Evolutionary conservation across 441 rosid genomes (phyloP).

Genomic region (Croton setiger): DNA sequence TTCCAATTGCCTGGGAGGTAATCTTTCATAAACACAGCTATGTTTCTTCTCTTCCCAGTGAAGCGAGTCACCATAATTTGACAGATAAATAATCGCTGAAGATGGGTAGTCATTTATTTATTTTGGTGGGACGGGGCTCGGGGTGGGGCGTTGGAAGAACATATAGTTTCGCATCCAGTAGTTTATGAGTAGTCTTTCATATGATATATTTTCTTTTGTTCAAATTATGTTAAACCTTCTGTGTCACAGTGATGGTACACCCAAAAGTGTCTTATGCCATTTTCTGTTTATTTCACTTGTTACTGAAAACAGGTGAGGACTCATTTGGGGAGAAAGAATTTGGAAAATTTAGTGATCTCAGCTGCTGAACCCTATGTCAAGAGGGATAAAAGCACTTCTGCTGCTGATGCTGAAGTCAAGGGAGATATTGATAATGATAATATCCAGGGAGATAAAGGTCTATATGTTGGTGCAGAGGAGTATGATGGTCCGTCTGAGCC

Average conservation of each 20-base stretch:
- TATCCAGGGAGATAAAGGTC: constrained; percentile 48
- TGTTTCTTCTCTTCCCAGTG: background rate
- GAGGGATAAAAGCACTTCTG: constrained; percentile 54
- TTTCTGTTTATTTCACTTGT: constrained; percentile 18
- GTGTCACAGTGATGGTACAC: background rate
- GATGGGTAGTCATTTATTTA: too few relatives aligned
- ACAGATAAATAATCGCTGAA: background rate
- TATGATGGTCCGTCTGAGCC: constrained; percentile 31
- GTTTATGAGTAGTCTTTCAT: background rate
- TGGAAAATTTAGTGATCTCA: constrained; percentile 17
- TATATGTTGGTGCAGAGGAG: constrained; percentile 60
- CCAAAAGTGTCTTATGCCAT: constrained; percentile 3
- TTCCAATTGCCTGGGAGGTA: background rate
- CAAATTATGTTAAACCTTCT: background rate
- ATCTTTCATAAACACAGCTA: background rate
- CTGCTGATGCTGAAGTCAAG: constrained; percentile 38
- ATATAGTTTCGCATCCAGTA: background rate
- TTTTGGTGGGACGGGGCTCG: background rate
- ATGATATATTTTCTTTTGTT: background rate
- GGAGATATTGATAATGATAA: constrained; percentile 40
- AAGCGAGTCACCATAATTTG: background rate
- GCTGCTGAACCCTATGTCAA: constrained; percentile 26
- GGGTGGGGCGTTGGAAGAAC: background rate
- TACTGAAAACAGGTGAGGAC: constrained; percentile 28
- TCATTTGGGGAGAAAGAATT: constrained; percentile 12